Conservation (phyloP, 2,329 filamentous ascomycete species). For the Ramichloridium luteum region DNA sequence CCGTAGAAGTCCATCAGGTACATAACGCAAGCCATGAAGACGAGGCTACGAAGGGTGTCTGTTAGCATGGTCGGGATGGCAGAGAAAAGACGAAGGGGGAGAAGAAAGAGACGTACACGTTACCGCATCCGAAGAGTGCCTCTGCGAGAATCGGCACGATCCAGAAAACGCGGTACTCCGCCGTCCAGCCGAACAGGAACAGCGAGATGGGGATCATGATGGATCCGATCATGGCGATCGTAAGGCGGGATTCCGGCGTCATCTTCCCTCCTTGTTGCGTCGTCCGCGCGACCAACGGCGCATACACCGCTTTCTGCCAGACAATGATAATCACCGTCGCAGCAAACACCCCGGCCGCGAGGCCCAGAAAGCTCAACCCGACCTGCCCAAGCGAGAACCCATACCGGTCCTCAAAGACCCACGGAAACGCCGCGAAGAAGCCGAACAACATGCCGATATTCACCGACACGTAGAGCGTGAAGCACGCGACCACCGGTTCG, state of each 20-base stretch:
- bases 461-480: slow-evolving; percentile 14
- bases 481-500: slow-evolving; percentile 22
- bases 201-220: slow-evolving; percentile 22
- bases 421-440: slow-evolving; percentile 17
- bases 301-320: neutral
- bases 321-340: slow-evolving; percentile 5
- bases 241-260: slow-evolving; percentile 22
- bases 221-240: slow-evolving; percentile 23
- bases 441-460: slow-evolving; percentile 14
- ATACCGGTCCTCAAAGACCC: slow-evolving; percentile 14
- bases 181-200: slow-evolving; percentile 26
- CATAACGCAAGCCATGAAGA: slow-evolving; percentile 18
- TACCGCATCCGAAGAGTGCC: slow-evolving; percentile 25
- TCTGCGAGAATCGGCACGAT: slow-evolving; percentile 28
- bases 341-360: slow-evolving; percentile 13
- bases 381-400: slow-evolving; percentile 14
- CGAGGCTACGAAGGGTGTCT: slow-evolving; percentile 12
- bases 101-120: slow-evolving; percentile 15
- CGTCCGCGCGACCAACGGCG: neutral
- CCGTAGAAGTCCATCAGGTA: slow-evolving; percentile 13
- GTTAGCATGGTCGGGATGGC: slow-evolving; percentile 7
- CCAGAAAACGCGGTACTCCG: slow-evolving; percentile 22
- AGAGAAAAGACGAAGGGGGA: slow-evolving; percentile 7
- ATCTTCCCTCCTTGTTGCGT: slow-evolving; percentile 4
- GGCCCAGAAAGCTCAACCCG: slow-evolving; percentile 17